phyloP scores from a whole-genome alignment of 2,329 filamentous ascomycete genomes.

The Colletotrichum lupini region DNA sequence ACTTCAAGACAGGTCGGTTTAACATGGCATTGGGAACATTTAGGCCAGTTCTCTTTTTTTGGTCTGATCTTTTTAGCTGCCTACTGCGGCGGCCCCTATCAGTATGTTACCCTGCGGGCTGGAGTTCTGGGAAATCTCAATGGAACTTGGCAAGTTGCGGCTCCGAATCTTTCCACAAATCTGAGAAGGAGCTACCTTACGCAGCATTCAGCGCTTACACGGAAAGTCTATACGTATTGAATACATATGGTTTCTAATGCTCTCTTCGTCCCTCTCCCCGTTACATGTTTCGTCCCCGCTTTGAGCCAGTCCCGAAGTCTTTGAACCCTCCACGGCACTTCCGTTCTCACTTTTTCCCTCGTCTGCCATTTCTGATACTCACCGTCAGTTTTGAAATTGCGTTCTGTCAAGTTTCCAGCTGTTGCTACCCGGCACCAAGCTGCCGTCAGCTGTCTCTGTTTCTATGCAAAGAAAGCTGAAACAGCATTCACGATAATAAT shows the following conservation, averaged over 20 bases:
- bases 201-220: not conserved
- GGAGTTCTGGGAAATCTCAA: not conserved
- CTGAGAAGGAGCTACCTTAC: not conserved
- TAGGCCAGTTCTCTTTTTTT: not conserved
- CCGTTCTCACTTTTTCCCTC: not conserved
- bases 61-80: conserved; percentile 17
- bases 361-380: not conserved
- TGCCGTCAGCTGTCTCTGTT: not conserved
- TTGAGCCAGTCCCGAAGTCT: not conserved
- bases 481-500: conserved; percentile 23
- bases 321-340: not conserved
- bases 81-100: not conserved
- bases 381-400: not conserved
- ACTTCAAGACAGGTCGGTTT: not conserved
- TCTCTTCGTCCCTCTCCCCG: not conserved
- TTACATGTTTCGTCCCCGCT: not conserved
- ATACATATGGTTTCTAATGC: not conserved
- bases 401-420: not conserved
- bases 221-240: conserved; percentile 15
- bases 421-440: not conserved
- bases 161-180: conserved; percentile 11
- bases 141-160: not conserved
- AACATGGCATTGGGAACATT: conserved; percentile 9
- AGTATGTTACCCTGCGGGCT: conserved; percentile 5
- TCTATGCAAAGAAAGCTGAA: conserved; percentile 16